Evolutionary conservation across 176 grass and related monocot species (phyloP).

Genomic region (Zizania latifolia): DNA sequence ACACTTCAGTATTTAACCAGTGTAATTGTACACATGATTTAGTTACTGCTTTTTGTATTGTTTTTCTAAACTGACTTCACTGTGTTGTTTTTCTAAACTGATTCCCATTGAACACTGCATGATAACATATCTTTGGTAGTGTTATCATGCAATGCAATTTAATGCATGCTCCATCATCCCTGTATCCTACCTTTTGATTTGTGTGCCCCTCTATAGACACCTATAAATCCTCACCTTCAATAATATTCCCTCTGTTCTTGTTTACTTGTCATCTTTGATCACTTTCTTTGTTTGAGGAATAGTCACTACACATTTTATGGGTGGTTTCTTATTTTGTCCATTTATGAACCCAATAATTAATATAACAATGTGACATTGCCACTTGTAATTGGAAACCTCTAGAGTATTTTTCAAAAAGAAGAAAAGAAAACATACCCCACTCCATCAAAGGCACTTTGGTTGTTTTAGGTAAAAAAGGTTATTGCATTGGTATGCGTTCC

Average conservation of each 20-base stretch:
- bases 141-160: neutral
- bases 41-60: neutral
- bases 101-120: neutral
- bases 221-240: neutral
- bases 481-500: neutral
- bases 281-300: neutral
- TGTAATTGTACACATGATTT: neutral
- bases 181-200: neutral
- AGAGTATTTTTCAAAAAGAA: neutral
- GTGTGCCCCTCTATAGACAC: neutral
- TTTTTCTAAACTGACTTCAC: no score
- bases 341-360: no score
- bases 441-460: neutral
- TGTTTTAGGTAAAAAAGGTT: neutral
- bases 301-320: neutral
- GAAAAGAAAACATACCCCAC: neutral
- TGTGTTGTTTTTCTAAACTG: slow-evolving; percentile 14
- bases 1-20: neutral
- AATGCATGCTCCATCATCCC: neutral
- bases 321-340: no score
- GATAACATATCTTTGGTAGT: neutral
- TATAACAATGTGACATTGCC: no score
- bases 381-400: no score
- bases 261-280: neutral
- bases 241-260: no score